These are phyloP conservation scores for Acanthamoeba lenticulata DNA, from an alignment of 208 protist species.

Conservation along the genomic window DNA sequence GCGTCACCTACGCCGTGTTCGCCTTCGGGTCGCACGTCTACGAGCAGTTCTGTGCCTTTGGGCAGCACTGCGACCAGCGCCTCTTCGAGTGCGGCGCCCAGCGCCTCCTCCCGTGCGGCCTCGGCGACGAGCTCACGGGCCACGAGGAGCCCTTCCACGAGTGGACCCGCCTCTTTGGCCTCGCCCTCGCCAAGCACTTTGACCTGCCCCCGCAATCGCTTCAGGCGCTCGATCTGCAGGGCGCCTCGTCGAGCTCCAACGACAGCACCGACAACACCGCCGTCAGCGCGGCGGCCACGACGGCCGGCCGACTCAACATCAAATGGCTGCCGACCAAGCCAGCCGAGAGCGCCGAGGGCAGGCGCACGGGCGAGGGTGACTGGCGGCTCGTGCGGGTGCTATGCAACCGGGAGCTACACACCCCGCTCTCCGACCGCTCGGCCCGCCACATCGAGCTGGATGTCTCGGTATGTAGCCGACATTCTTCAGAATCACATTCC, in stretches of 20 bases:
- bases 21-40: slow-evolving; percentile 7
- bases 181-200: not conserved
- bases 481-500: not conserved
- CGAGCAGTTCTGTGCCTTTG: slow-evolving; percentile 44
- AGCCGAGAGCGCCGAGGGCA: not conserved
- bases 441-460: not conserved
- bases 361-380: not conserved
- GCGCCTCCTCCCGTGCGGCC: not conserved
- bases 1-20: slow-evolving; percentile 20
- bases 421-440: not conserved
- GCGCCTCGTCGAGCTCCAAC: not conserved
- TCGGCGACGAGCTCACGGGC: slow-evolving; percentile 1
- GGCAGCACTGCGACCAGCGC: not conserved
- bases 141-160: slow-evolving; percentile 23
- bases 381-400: not conserved
- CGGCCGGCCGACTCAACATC: not conserved
- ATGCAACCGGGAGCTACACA: slow-evolving; percentile 1
- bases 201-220: not conserved
- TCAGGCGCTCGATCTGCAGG: not conserved
- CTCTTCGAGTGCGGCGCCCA: not conserved
- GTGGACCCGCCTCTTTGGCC: not conserved
- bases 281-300: not conserved
- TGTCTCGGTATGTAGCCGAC: not conserved
- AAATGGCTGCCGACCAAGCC: not conserved
- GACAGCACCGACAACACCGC: not conserved